Conservation (phyloP, 176 grass and related monocot genomes). For the Luzula sylvatica region DNA sequence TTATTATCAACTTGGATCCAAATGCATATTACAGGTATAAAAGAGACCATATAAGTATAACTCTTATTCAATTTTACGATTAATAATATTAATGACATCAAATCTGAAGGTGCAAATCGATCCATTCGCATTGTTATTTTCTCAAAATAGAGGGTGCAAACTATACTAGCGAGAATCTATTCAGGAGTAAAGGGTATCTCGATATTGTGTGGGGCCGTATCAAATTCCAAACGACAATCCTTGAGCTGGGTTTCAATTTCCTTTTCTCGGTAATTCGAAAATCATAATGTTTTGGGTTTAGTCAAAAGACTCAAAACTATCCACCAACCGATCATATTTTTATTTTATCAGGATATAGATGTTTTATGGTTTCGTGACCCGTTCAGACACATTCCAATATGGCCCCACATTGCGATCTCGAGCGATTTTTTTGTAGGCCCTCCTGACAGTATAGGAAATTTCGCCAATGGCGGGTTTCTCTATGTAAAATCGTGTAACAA, state of each 20-base stretch:
- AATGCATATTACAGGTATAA: too few species aligned
- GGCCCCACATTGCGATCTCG: conserved; percentile 23
- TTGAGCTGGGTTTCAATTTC: conserved; percentile 74
- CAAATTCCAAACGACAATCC: conserved; percentile 51
- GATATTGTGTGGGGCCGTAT: conserved; percentile 70
- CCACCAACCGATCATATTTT: too few species aligned
- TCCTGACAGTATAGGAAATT: conserved; percentile 26
- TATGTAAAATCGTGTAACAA: conserved; percentile 23
- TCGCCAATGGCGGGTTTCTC: conserved; percentile 39
- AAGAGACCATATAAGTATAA: too few species aligned
- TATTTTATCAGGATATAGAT: conserved; percentile 36
- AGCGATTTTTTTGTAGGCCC: conserved; percentile 15
- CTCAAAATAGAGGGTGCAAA: too few species aligned
- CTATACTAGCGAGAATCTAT: conserved; percentile 30
- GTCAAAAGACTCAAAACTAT: too few species aligned
- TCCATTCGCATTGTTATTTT: too few species aligned
- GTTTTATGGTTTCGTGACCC: conserved; percentile 42
- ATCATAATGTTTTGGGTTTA: too few species aligned
- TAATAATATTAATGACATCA: too few species aligned
- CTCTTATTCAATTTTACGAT: too few species aligned
- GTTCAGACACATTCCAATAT: conserved; percentile 16
- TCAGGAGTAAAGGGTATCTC: conserved; percentile 62
- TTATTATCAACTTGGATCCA: conserved; percentile 51
- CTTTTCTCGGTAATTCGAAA: conserved; percentile 65
- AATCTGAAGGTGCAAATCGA: too few species aligned